A percentile compares a stretch with the other conserved stretches of the same genome.
phyloP scores from a whole-genome alignment of 139 green algal species.

The Zygnema circumcarinatum region DNA sequence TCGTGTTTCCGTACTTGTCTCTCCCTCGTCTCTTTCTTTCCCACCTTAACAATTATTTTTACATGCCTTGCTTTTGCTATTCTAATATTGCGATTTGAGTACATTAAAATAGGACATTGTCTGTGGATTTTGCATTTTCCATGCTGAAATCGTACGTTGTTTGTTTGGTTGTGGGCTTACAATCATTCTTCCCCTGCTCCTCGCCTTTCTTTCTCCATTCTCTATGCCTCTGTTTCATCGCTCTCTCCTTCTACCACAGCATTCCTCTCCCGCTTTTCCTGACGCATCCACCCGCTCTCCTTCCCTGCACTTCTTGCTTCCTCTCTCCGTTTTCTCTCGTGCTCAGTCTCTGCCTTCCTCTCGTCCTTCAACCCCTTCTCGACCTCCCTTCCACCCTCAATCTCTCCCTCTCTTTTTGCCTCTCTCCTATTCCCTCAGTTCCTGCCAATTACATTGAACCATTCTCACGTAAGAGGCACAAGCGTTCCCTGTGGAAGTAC shows the following conservation, averaged over 20 bases:
- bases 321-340: slow-evolving; percentile 8
- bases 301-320: background rate
- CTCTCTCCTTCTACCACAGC: background rate
- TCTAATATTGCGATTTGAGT: too few species aligned
- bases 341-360: background rate
- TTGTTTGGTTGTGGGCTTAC: too few species aligned
- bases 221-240: background rate
- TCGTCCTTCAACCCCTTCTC: background rate
- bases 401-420: background rate
- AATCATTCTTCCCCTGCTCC: too few species aligned
- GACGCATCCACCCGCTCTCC: background rate
- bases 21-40: background rate
- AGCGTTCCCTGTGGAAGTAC: too few species aligned
- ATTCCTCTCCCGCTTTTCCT: slow-evolving; percentile 5
- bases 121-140: too few species aligned
- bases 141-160: too few species aligned
- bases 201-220: background rate
- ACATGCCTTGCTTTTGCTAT: too few species aligned
- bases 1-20: background rate
- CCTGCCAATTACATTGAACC: background rate
- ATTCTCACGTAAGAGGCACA: background rate
- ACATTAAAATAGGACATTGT: too few species aligned
- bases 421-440: background rate
- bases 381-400: background rate
- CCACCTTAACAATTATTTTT: too few species aligned